Evolutionary conservation across 2,329 filamentous ascomycete species (phyloP).

Genomic region (Fusarium staphyleae): DNA sequence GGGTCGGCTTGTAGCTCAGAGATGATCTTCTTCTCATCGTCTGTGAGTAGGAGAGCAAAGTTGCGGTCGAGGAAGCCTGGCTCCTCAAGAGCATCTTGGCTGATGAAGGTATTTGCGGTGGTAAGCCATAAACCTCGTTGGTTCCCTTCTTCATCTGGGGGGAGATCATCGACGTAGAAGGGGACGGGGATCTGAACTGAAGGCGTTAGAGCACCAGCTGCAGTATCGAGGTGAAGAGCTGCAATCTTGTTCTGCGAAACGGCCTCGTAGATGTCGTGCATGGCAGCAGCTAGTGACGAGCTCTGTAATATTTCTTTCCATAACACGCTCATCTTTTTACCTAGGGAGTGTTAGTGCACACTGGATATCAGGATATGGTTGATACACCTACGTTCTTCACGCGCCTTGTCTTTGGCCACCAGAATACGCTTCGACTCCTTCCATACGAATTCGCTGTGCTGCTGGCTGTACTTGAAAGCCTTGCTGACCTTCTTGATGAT

Average conservation of each 20-base stretch:
- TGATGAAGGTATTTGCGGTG: conserved; percentile 78
- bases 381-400: conserved; percentile 65
- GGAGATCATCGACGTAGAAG: conserved; percentile 76
- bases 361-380: neutral
- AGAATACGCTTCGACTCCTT: conserved; percentile 87
- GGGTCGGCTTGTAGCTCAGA: conserved; percentile 79
- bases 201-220: conserved; percentile 64
- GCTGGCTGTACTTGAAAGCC: conserved; percentile 90
- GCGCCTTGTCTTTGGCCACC: conserved; percentile 79
- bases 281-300: conserved; percentile 82
- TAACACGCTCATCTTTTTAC: conserved; percentile 67
- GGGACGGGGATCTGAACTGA: conserved; percentile 71
- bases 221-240: conserved; percentile 76
- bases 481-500: conserved; percentile 93
- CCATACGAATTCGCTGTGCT: conserved; percentile 89
- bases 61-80: conserved; percentile 79
- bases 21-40: conserved; percentile 77
- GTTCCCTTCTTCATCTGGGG: conserved; percentile 70
- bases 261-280: conserved; percentile 81
- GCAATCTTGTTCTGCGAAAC: conserved; percentile 88
- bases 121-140: conserved; percentile 85
- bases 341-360: conserved; percentile 43
- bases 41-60: conserved; percentile 84
- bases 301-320: conserved; percentile 75
- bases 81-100: conserved; percentile 72